Evolutionary conservation across 2,329 filamentous ascomycete genomes (phyloP), one percentile per base, ranked within the genome.

Genomic region (Niveomyces coronatus): DNA sequence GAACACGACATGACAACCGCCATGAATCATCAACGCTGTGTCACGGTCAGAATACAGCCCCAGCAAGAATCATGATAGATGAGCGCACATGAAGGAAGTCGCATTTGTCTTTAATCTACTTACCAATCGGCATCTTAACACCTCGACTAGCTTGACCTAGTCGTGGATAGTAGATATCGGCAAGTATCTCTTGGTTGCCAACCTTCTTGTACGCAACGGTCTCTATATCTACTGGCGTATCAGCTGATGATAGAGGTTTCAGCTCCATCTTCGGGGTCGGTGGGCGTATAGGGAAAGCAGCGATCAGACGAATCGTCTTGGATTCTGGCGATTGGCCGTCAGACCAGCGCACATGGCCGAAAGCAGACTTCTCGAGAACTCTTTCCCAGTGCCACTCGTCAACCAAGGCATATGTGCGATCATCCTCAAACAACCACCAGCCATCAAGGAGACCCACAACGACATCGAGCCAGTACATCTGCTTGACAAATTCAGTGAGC

Each of bases 1-100:
- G 8, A 64, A 51, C 22, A 57, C 56, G 5, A 67, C 45, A 40
- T 65, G 55, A 6, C 64, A 57, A 14, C 64, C 65, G 3, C 64
- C 64, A 38, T 68, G 64, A 13, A 67, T 59, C 60, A 68, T 63
- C 1, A 68, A 43, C 11, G 59, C 62, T 62, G 16, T 33, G 18
- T 19, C 18, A 10, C 9, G 15, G 30, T 10, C 30, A 9, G 30
- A 5, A 17, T 9, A 8, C 18, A 17, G 30, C n/a, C 11, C 14
- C 11, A 15, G 11, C 30, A 17, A 32, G 18, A 11, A 11, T 32
- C 15, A 15, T 15, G 30, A 18, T 32, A 15, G 13, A 11, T 32
- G 15, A 16, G 13, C 9, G n/a, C n/a, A n/a, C n/a, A n/a, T n/a
- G n/a, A n/a, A n/a, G n/a, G n/a, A n/a, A n/a, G n/a, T n/a, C n/a